A percentile compares a stretch with the other conserved stretches of the same genome.
These are phyloP conservation scores for Alternaria brassicicola DNA, from an alignment of 2,329 filamentous ascomycete species.

Conservation along the genomic window DNA sequence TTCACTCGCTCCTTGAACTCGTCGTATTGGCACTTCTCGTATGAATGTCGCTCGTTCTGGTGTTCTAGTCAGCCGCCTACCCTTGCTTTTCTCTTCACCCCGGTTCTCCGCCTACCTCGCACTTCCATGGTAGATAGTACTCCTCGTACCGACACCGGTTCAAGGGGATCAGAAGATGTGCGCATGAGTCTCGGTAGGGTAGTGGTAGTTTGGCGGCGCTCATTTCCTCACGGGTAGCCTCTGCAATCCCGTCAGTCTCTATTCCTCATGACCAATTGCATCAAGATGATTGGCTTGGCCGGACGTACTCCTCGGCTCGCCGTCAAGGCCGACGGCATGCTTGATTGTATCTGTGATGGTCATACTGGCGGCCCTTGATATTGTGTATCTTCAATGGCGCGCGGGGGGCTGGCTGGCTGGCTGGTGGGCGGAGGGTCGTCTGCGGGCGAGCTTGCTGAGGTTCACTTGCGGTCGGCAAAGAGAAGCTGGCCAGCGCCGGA, in stretches of 20 bases:
- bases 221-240: conserved; percentile 90
- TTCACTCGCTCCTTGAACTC: conserved; percentile 98
- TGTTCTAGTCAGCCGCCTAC: conserved; percentile 20
- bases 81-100: background rate
- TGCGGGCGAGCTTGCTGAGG: conserved; percentile 22
- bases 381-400: conserved; percentile 31
- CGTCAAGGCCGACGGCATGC: conserved; percentile 55
- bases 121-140: conserved; percentile 98
- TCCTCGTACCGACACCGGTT: conserved; percentile 92
- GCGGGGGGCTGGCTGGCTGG: conserved; percentile 9
- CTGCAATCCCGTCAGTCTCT: conserved; percentile 54
- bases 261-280: conserved; percentile 28
- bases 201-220: conserved; percentile 85
- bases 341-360: conserved; percentile 55
- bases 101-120: conserved; percentile 70
- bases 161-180: conserved; percentile 89
- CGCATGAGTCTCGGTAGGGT: conserved; percentile 93
- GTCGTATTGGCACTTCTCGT: conserved; percentile 99
- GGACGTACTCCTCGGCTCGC: conserved; percentile 41
- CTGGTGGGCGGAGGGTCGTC: conserved; percentile 15
- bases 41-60: conserved; percentile 93
- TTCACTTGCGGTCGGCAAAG: conserved; percentile 24
- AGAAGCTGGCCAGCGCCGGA: conserved; percentile 18
- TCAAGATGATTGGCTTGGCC: conserved; percentile 25
- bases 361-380: conserved; percentile 40